phyloP scores from a whole-genome alignment of 768 basidiomycete species.

The Rossbeevera mucosa region DNA sequence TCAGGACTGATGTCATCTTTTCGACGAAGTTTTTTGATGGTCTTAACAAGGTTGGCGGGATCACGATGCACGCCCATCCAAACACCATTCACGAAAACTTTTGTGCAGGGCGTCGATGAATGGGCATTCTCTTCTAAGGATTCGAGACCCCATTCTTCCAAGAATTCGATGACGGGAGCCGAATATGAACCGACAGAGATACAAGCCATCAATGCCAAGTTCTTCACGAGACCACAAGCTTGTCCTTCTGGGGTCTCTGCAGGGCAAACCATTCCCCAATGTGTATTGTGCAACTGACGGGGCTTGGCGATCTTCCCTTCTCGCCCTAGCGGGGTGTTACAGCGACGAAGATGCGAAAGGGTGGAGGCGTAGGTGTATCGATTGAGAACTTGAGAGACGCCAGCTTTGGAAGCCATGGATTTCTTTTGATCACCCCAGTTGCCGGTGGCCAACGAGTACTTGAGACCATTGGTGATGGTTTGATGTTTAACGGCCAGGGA shows the following conservation, averaged over 20 bases:
- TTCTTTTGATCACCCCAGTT: constrained; percentile 99
- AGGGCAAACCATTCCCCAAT: constrained; percentile 99
- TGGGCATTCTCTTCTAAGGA: constrained; percentile 92
- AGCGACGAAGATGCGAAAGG: constrained; percentile 93
- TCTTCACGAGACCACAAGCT: constrained; percentile 98
- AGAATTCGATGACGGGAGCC: constrained; percentile 93
- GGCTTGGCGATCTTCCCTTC: constrained; percentile 99
- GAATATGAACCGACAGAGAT: constrained; percentile 97
- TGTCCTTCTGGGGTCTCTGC: constrained; percentile 99
- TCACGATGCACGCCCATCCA: constrained; percentile 99
- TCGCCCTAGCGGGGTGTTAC: constrained; percentile 95
- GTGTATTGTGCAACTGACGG: constrained; percentile 97
- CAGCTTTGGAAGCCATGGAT: constrained; percentile 95
- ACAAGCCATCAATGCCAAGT: constrained; percentile 94
- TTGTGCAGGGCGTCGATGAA: constrained; percentile 78
- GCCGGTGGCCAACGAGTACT: constrained; percentile 96
- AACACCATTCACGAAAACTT: constrained; percentile 98
- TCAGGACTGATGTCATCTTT: constrained; percentile 95
- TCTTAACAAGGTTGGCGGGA: constrained; percentile 86
- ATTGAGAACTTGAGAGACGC: constrained; percentile 98
- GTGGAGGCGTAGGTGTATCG: constrained; percentile 99
- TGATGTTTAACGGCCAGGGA: constrained; percentile 90
- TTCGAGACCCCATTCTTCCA: constrained; percentile 98
- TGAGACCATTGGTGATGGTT: constrained; percentile 96
- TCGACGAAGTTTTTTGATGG: constrained; percentile 86